phyloP scores from a whole-genome alignment of 495 filamentous ascomycete species.

The Aspergillus funiculosus region DNA sequence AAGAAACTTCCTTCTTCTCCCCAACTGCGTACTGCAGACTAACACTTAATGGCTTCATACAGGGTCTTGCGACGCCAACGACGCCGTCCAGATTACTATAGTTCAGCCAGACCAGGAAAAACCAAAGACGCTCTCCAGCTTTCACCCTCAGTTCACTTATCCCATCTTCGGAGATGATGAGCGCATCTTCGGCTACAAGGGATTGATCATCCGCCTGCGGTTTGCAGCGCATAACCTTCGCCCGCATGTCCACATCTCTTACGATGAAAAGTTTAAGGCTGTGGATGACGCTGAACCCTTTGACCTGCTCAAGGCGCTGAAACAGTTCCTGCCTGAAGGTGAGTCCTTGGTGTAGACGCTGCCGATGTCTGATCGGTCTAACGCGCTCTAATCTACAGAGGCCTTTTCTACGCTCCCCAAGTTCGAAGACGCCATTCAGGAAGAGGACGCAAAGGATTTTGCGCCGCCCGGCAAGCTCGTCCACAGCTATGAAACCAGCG shows the following conservation, averaged over 20 bases:
- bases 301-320: slow-evolving; percentile 60
- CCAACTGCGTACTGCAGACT: slow-evolving; percentile 9
- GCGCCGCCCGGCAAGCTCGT: slow-evolving; percentile 54
- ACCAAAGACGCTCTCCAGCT: slow-evolving; percentile 55
- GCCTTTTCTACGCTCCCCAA: slow-evolving; percentile 56
- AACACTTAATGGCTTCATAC: slow-evolving; percentile 8
- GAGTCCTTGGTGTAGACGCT: slow-evolving; percentile 9
- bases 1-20: neutral
- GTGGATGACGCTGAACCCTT: slow-evolving; percentile 64
- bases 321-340: slow-evolving; percentile 65
- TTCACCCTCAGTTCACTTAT: slow-evolving; percentile 85
- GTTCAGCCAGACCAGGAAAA: slow-evolving; percentile 52
- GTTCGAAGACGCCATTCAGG: slow-evolving; percentile 54
- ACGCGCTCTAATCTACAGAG: slow-evolving; percentile 35
- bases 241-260: slow-evolving; percentile 65
- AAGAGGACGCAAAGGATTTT: slow-evolving; percentile 52
- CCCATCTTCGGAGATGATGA: slow-evolving; percentile 88
- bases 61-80: slow-evolving; percentile 74
- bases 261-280: slow-evolving; percentile 65
- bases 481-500: slow-evolving; percentile 44
- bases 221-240: slow-evolving; percentile 79
- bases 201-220: slow-evolving; percentile 64
- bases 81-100: slow-evolving; percentile 66
- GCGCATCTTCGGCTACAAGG: slow-evolving; percentile 82
- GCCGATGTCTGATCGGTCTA: slow-evolving; percentile 1